Base-by-base conservation (phyloP, 2,329 filamentous ascomycete genomes). In the Canariomyces notabilis region DNA sequence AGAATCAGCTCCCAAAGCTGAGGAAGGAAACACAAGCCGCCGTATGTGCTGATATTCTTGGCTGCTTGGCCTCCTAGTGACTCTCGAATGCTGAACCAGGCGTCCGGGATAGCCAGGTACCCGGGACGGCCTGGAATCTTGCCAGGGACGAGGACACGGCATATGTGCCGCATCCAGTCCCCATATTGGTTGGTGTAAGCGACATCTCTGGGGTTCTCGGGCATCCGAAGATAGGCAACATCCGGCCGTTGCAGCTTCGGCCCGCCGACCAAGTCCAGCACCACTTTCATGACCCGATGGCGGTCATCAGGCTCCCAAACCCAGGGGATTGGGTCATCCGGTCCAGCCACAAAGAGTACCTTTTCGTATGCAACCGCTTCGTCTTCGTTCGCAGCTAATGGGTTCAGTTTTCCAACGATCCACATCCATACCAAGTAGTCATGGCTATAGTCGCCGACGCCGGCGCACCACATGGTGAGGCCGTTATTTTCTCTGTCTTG, bases 141-240 rank as follows among this genome's bases (percentile, higher is more conserved):
- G 6, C 57, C 53, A 2, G 50, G 42, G 8, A 48, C 26, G n/a
- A 59, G 51, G 11, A 58, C 37, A 5, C 57, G 54, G 16, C 42
- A 49, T 6, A 45, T 38, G 2, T 41, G 40, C 7, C 43, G 22
- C 35, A 59, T 48, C 52, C 50, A 54, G 4, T 40, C 37, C 5
- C 26, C 46, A 15, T 44, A 52, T 11, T 46, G 22, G 45, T 57
- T 59, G 9, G 37, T 39, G 40, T 44, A 51, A 5, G 23, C 12
- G 8, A 26, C 14, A 12, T 36, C 41, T 11, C 12, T 37, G 22
- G 33, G 23, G 11, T 52, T 41, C 8, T 33, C 21, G 15, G 57
- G 55, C 29, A 59, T 44, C 11, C 57, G 52, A 6, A 59, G 31
- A 34, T 58, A 59, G 15, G 57, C 57, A 21, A 58, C 39, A 21